Base-by-base conservation (phyloP, 345 rosid species). In the Moricandia arvensis region DNA sequence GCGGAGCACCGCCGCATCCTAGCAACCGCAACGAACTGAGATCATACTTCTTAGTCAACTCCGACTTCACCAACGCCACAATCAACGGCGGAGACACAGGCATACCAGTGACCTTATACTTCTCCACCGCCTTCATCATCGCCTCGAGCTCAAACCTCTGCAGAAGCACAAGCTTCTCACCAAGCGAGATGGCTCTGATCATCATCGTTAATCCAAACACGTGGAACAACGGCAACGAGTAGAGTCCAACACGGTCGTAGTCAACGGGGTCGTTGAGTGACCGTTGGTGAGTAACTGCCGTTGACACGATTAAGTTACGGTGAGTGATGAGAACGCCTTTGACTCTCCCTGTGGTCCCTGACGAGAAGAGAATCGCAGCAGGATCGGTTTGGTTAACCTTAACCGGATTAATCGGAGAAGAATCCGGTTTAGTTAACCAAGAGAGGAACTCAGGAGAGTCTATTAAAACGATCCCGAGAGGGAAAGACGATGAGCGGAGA, bases 11-110 rank as follows among this genome's bases (percentile, higher is more conserved):
- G 9, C 96, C 97, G 68, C 89, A 70, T 1, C 86, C 90, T 11
- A 94, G 75, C 43, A 64, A 1, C 77, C 24, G 68, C 15, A 94
- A 83, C 18, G 97, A 91, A 71, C 89, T 80, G 58, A 94, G 69
- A 72, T 91, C 90, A 29, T 86, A 90, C 81, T 83, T 87, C 1
- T 66, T 78, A 11, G 96, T 86, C 62, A 88, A 41, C 53, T 91
- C 95, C 55, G 90, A 89, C 75, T 89, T 94, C 34, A 75, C 72
- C 33, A 94, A 69, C 60, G 89, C 80, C 81, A 94, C 89, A 0
- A 94, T 72, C 51, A 91, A 74, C 55, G 97, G 96, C 31, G 96
- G 98, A 7, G 98, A 85, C 6, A 86, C 98, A 63, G 96, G 91
- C 87, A 90, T 86, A 72, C 64, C 78, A 12, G 85, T 82, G 27